Base-by-base conservation (phyloP, 2,329 filamentous ascomycete genomes). In the Zymoseptoria brevis region DNA sequence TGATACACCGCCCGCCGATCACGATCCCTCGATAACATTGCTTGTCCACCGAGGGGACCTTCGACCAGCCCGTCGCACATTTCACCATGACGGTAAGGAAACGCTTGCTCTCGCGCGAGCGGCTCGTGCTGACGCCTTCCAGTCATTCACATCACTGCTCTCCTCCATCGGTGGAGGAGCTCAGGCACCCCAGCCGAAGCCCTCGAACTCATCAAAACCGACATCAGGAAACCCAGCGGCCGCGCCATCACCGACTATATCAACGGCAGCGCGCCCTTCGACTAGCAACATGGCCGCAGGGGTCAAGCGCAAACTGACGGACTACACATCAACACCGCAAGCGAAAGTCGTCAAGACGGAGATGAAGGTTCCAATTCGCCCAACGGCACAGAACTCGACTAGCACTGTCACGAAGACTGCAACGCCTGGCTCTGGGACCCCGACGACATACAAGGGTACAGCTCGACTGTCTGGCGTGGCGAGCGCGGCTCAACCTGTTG, bases 291-390 rank as follows among this genome's bases (percentile, higher is more conserved):
- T 67, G 1, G 64, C 65, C 22, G 66, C 70, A 52, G 68, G 69
- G 26, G 60, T 70, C 50, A 71, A 74, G 65, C 66, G 72, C 54
- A 72, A 71, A 57, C 63, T 72, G 64, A 70, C 77, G 58, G 68
- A 73, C 64, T 64, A 67, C 55, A 74, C 73, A 29, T 67, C 71
- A 55, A 61, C 66, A 52, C 63, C 71, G 8, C 69, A 69, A 59
- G 57, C 70, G 26, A 75, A 75, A 57, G 68, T 71, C 2, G 55
- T 62, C 19, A 67, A 60, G 57, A 67, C 64, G 19, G 66, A 71
- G 68, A 59, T 67, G 22, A 68, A 66, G 50, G 62, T 63, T 50
- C 63, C 62, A 50, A 71, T 75, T 24, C 67, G 60, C 45, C 56
- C 64, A 16, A n/a, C 55, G n/a, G 54, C 55, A 51, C 58, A 55